Evolutionary conservation across 805 yeast genomes (phyloP).

Genomic region (Saccharomycopsis oosterbeekiorum): DNA sequence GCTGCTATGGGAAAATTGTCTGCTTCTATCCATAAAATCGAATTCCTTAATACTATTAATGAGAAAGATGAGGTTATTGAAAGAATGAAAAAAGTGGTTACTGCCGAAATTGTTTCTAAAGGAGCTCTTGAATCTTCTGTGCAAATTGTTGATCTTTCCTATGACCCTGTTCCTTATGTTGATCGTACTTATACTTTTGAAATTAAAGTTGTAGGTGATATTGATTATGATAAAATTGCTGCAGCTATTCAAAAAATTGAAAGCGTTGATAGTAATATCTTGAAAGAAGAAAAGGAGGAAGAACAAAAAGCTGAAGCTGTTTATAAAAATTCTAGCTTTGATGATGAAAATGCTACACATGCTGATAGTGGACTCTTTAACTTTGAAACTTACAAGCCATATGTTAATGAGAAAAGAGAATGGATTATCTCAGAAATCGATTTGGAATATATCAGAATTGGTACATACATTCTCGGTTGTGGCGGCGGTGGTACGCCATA

Average conservation of each 20-base stretch:
- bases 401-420: conserved; percentile 24
- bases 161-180: conserved; percentile 28
- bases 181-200: conserved; percentile 28
- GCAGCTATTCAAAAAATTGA: conserved; percentile 6
- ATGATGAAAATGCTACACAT: conserved; percentile 1
- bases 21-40: conserved; percentile 21
- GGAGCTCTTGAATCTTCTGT: conserved; percentile 24
- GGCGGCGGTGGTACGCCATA: conserved; percentile 46
- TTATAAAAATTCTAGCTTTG: conserved; percentile 12
- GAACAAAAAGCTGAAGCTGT: conserved; percentile 5
- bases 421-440: conserved; percentile 35
- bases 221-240: conserved; percentile 28
- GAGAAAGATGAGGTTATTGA: conserved; percentile 20
- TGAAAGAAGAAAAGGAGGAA: conserved; percentile 2
- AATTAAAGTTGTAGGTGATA: conserved; percentile 35
- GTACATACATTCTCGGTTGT: conserved; percentile 40
- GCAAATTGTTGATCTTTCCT: conserved; percentile 23
- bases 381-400: conserved; percentile 27
- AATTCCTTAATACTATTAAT: not conserved
- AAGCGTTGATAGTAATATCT: not conserved
- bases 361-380: conserved; percentile 20
- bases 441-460: conserved; percentile 32
- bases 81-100: conserved; percentile 22
- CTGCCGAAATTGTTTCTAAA: conserved; percentile 19
- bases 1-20: conserved; percentile 40